phyloP scores from a whole-genome alignment of 2,329 filamentous ascomycete species.

The Fusarium chlamydosporum region DNA sequence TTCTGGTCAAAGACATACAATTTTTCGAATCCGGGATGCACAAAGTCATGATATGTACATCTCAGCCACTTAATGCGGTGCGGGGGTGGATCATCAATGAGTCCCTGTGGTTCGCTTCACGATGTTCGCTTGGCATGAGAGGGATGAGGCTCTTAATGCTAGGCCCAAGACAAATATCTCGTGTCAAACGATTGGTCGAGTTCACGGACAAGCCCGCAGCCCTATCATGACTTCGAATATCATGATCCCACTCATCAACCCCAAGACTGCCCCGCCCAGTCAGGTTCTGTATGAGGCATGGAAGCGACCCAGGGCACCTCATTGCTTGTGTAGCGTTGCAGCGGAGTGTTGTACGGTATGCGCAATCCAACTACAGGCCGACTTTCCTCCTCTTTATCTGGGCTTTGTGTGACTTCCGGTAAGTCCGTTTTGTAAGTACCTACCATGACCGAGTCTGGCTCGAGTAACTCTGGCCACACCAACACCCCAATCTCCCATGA shows the following conservation, averaged over 20 bases:
- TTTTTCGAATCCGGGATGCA: conserved; percentile 26
- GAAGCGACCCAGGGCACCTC: conserved; percentile 86
- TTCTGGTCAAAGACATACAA: conserved; percentile 36
- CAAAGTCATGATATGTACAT: conserved; percentile 24
- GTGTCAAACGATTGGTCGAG: conserved; percentile 38
- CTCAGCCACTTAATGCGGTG: conserved; percentile 34
- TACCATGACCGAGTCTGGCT: conserved; percentile 71
- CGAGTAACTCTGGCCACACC: conserved; percentile 78
- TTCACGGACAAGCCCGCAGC: conserved; percentile 2
- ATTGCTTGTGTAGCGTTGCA: conserved; percentile 72
- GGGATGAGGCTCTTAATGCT: conserved; percentile 23
- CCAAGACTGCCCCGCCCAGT: conserved; percentile 69
- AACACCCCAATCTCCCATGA: conserved; percentile 89
- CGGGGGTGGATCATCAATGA: conserved; percentile 47
- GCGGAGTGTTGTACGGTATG: conserved; percentile 85
- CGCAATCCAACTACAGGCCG: conserved; percentile 74
- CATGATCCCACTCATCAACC: conserved; percentile 22
- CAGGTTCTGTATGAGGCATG: conserved; percentile 69
- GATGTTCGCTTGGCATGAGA: conserved; percentile 15
- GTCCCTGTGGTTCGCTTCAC: conserved; percentile 26
- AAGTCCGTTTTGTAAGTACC: conserved; percentile 75
- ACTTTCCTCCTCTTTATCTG: conserved; percentile 42
- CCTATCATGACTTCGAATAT: conserved; percentile 28
- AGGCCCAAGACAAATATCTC: conserved; percentile 17
- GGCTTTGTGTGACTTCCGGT: conserved; percentile 55